Evolutionary conservation across 768 basidiomycete genomes (phyloP).

Genomic region (Tricholoma hemisulphureum): DNA sequence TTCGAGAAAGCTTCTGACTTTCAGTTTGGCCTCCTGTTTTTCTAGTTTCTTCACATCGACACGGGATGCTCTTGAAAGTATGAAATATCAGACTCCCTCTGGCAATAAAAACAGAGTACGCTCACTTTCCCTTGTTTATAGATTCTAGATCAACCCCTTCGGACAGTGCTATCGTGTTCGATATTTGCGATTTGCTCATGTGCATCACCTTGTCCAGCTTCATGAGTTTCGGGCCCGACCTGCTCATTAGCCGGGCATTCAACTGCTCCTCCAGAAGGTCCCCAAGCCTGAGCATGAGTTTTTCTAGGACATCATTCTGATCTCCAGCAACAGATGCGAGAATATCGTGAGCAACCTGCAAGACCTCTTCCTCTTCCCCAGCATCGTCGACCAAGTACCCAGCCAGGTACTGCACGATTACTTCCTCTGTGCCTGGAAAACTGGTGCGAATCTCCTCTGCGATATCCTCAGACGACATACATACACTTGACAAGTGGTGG

Average conservation of each 20-base stretch:
- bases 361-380: constrained; percentile 82
- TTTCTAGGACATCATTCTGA: constrained; percentile 55
- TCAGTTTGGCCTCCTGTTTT: constrained; percentile 95
- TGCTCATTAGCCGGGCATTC: constrained; percentile 53
- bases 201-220: constrained; percentile 87
- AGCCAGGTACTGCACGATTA: constrained; percentile 83
- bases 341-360: constrained; percentile 72
- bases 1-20: constrained; percentile 41
- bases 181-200: constrained; percentile 80
- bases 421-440: constrained; percentile 79
- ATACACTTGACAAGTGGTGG: too few species aligned
- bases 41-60: constrained; percentile 96
- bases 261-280: constrained; percentile 67
- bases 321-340: constrained; percentile 75
- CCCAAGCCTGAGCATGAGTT: constrained; percentile 63
- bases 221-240: constrained; percentile 62
- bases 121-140: constrained; percentile 91
- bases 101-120: constrained; percentile 11
- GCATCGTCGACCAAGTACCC: constrained; percentile 89
- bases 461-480: constrained; percentile 74
- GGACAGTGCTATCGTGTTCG: constrained; percentile 72
- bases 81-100: constrained; percentile 14
- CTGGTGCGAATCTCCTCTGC: constrained; percentile 71
- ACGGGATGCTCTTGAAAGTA: constrained; percentile 65
- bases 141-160: constrained; percentile 89